Evolutionary conservation across 2,329 filamentous ascomycete species (phyloP).

Genomic region (Graphilbum sp.): DNA sequence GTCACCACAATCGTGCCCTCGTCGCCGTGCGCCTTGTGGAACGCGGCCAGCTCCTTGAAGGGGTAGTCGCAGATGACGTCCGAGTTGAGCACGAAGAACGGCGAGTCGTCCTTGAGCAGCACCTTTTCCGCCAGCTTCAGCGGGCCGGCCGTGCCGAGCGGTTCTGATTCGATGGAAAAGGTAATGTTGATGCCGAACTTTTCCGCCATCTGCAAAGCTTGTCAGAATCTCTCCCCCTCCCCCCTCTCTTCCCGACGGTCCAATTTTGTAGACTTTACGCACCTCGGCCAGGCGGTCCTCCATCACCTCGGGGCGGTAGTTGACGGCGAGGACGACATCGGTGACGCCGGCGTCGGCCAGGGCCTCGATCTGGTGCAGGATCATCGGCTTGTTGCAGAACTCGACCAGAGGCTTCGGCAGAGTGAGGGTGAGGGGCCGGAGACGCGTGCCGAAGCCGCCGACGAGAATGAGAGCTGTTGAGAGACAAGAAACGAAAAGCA

Average conservation of each 20-base stretch:
- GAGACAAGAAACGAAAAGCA: too few species aligned
- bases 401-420: conserved; percentile 95
- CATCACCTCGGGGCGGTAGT: conserved; percentile 98
- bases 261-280: conserved; percentile 17
- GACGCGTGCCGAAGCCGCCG: conserved; percentile 94
- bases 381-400: conserved; percentile 99
- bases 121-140: conserved; percentile 90
- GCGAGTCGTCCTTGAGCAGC: conserved; percentile 79
- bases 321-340: conserved; percentile 94
- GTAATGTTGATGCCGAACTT: conserved; percentile 89
- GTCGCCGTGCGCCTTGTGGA: conserved; percentile 84
- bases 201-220: conserved; percentile 54
- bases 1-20: conserved; percentile 97
- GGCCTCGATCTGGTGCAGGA: conserved; percentile 92
- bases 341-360: conserved; percentile 87
- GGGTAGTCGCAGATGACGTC: conserved; percentile 98
- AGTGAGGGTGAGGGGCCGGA: conserved; percentile 90
- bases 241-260: background rate
- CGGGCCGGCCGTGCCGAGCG: conserved; percentile 85
- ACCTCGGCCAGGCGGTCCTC: conserved; percentile 83
- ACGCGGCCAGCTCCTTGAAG: conserved; percentile 74
- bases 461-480: conserved; percentile 85
- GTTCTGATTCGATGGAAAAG: conserved; percentile 93
- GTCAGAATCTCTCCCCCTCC: background rate
- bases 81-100: conserved; percentile 97